A percentile compares a stretch with the other conserved stretches of the same genome.
Conservation (phyloP, 805 yeast species). For the Schizosaccharomyces octosporus region DNA sequence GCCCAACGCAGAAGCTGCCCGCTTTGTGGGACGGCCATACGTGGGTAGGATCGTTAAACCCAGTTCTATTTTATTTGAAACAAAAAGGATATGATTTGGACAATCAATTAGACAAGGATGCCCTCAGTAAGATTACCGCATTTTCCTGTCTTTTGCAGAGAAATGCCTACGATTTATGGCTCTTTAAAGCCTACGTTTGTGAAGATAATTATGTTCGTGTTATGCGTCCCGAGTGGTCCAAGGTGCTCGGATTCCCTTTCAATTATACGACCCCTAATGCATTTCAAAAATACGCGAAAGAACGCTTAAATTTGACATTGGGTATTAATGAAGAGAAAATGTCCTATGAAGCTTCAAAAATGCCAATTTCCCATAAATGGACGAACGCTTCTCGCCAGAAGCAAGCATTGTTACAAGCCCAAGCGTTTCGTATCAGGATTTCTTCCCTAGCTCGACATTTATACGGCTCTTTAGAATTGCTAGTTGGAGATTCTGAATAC, state of each 20-base stretch:
- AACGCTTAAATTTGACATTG: not conserved
- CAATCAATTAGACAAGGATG: not conserved
- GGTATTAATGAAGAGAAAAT: not conserved
- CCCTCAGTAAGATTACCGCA: not conserved
- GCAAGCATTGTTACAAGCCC: not conserved
- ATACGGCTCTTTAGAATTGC: not conserved
- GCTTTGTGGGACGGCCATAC: not conserved
- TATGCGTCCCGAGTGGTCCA: not conserved
- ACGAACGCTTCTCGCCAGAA: not conserved
- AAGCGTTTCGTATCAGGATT: not conserved
- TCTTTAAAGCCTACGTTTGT: not conserved
- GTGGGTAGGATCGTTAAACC: not conserved
- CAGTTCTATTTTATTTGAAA: not conserved
- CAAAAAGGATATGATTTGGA: not conserved
- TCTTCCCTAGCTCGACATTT: not conserved
- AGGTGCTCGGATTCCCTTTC: not conserved
- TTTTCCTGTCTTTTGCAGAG: not conserved
- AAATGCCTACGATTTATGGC: not conserved
- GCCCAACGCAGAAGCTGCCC: not conserved
- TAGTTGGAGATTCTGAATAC: not conserved
- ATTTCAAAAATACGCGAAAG: not conserved
- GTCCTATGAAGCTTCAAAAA: not conserved
- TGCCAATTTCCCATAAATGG: not conserved
- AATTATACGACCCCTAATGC: not conserved
- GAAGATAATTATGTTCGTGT: not conserved